A percentile compares a stretch with the other conserved stretches of the same genome.
Evolutionary conservation across 495 filamentous ascomycete genomes (phyloP).

Genomic region (Penicillium lividum): DNA sequence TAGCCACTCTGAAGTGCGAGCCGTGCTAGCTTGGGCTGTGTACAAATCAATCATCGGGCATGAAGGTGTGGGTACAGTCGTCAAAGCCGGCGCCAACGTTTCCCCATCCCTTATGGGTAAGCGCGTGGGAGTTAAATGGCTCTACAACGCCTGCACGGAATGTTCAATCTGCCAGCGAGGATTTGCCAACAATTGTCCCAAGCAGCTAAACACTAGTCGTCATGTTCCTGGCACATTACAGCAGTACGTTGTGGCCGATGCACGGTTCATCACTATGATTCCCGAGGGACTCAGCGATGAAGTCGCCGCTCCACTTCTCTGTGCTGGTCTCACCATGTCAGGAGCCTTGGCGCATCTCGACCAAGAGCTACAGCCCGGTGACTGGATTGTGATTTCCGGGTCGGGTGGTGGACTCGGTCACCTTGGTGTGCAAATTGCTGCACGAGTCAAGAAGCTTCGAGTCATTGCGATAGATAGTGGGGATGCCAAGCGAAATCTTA

Average conservation of each 20-base stretch:
- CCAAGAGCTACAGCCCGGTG: conserved; percentile 22
- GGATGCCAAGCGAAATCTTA: conserved; percentile 30
- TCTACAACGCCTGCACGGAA: conserved; percentile 35
- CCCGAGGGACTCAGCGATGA: conserved; percentile 29
- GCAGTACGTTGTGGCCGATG: conserved; percentile 36
- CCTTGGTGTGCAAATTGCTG: conserved; percentile 37
- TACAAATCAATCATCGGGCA: conserved; percentile 38
- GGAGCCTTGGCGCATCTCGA: conserved; percentile 30
- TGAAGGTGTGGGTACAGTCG: conserved; percentile 38
- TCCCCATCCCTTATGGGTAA: conserved; percentile 23
- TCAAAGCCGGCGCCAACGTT: conserved; percentile 25
- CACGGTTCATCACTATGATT: conserved; percentile 30
- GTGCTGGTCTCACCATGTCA: conserved; percentile 37
- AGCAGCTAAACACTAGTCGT: conserved; percentile 38
- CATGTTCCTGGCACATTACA: conserved; percentile 42
- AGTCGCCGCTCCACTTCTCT: conserved; percentile 37
- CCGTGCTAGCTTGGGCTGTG: conserved; percentile 21
- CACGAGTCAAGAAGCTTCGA: conserved; percentile 26
- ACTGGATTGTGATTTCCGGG: conserved; percentile 38
- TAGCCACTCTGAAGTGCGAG: conserved; percentile 32
- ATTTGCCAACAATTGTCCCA: conserved; percentile 29
- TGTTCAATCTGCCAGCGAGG: conserved; percentile 39
- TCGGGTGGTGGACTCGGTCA: conserved; percentile 41
- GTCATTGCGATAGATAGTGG: conserved; percentile 40
- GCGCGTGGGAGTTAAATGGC: conserved; percentile 43